phyloP scores from a whole-genome alignment of 805 yeast genomes.

The Lipomyces oligophaga region DNA sequence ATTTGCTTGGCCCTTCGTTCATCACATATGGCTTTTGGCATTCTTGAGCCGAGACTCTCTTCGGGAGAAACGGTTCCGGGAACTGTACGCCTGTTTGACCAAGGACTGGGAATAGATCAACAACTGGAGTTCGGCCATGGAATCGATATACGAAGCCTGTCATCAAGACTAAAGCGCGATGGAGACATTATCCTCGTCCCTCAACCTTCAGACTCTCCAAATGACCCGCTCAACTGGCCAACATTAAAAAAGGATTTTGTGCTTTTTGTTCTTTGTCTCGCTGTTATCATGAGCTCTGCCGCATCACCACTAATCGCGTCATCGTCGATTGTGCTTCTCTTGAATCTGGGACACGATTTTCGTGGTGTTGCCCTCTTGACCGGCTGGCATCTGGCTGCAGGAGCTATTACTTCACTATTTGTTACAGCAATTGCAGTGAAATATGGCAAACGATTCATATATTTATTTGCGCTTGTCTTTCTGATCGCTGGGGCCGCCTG shows the following conservation, averaged over 20 bases:
- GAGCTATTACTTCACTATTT: slow-evolving; percentile 19
- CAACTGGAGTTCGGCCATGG: slow-evolving; percentile 6
- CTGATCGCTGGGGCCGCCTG: slow-evolving; percentile 22
- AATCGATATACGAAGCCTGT: neutral
- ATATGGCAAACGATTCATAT: slow-evolving; percentile 26
- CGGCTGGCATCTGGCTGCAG: slow-evolving; percentile 26
- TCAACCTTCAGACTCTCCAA: slow-evolving; percentile 62
- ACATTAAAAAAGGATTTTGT: slow-evolving; percentile 24
- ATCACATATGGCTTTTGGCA: slow-evolving; percentile 19
- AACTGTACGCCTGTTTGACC: slow-evolving; percentile 20
- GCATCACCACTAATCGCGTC: slow-evolving; percentile 27
- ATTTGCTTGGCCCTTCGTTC: too few relatives aligned
- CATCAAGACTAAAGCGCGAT: slow-evolving; percentile 39
- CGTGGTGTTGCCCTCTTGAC: slow-evolving; percentile 24
- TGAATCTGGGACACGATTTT: slow-evolving; percentile 15
- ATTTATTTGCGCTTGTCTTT: slow-evolving; percentile 19
- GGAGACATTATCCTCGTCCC: slow-evolving; percentile 55
- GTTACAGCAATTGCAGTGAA: slow-evolving; percentile 24
- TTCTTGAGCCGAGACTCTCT: slow-evolving; percentile 18
- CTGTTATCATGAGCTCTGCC: slow-evolving; percentile 21
- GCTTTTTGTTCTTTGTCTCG: slow-evolving; percentile 21
- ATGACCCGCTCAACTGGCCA: slow-evolving; percentile 68
- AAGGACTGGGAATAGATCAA: neutral
- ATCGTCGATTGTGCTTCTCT: slow-evolving; percentile 18
- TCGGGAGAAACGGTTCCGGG: slow-evolving; percentile 17